Base-by-base conservation (phyloP, 129 eudicot genomes). In the Kitagawia praeruptora region DNA sequence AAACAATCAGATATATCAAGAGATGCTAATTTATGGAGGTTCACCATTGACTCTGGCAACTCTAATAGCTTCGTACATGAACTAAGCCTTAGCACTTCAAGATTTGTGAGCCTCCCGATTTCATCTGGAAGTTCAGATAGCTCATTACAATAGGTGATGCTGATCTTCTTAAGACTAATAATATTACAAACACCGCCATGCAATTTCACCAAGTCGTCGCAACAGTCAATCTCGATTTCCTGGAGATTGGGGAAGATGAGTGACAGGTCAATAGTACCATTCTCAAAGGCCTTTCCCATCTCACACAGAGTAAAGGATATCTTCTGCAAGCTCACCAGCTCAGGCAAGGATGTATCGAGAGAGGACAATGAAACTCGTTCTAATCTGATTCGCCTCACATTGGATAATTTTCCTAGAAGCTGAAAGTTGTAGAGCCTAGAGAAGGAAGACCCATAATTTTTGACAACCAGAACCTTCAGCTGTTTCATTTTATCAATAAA, bases 131-230 rank as follows among this genome's bases (percentile, higher is more conserved):
- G 85, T 75, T 4, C 53, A 37, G 44, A 75, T 44, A 89, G 79
- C 86, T 84, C 92, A 63, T 82, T 89, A 42, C 92, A 89, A 31
- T 86, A 73, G 12, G 86, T 86, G 77, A 86, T 82, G 87, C 82
- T 86, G 72, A 89, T 81, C 41, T 78, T 89, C 77, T 82, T 76
- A 21, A 89, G 82, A 71, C 63, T 54, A 41, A 44, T 27, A 49
- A 89, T 82, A 18, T 56, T 41, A 66, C 89, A 84, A 21, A 86
- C 2, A 8, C 76, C 83, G 25, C 67, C 76, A 42, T 88, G 88
- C n/a, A 89, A 77, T 73, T 86, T 54, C 27, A 66, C 85, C 34
- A 89, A 81, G 80, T 89, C 90, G 51, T 81, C 74, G 40, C 90
- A 89, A 77, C 70, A 76, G 63, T 86, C 88, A 21, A 89, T 49